Percentiles rank a stretch among this genome's conserved stretches.
Conservation (phyloP, 169 alveolate genomes). For the Plasmodium inui region DNA sequence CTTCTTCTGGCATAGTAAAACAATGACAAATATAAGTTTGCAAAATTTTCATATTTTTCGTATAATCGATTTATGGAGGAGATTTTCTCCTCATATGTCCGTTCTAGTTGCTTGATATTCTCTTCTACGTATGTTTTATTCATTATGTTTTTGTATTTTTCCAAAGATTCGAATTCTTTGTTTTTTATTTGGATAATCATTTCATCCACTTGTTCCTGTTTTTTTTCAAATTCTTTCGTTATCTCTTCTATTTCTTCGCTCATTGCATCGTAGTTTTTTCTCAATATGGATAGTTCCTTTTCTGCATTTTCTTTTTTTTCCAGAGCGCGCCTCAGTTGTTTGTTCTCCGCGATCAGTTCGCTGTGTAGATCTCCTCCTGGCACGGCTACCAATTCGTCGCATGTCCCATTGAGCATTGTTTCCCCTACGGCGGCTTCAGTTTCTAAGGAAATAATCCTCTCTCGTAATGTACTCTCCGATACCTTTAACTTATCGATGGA, state of each 20-base stretch:
- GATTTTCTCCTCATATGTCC: conserved; percentile 26
- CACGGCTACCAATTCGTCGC: neutral
- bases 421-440: neutral
- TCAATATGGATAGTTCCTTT: conserved; percentile 8
- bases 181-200: conserved; percentile 67
- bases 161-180: conserved; percentile 41
- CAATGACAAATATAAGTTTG: conserved; percentile 27
- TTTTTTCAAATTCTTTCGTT: conserved; percentile 67
- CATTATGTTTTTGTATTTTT: conserved; percentile 30
- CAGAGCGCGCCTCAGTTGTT: neutral
- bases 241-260: conserved; percentile 71
- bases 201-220: conserved; percentile 74
- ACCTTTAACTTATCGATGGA: conserved; percentile 17
- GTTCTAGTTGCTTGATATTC: conserved; percentile 33
- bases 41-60: conserved; percentile 49
- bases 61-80: conserved; percentile 22
- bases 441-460: neutral
- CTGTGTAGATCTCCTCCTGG: neutral
- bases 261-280: conserved; percentile 28
- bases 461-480: conserved; percentile 17
- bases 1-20: conserved; percentile 55
- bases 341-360: conserved; percentile 9
- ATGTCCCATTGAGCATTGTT: neutral
- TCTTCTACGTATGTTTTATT: conserved; percentile 42
- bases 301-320: conserved; percentile 61